Evolutionary conservation across 2,329 filamentous ascomycete genomes (phyloP).

Genomic region (Fusarium sp.): DNA sequence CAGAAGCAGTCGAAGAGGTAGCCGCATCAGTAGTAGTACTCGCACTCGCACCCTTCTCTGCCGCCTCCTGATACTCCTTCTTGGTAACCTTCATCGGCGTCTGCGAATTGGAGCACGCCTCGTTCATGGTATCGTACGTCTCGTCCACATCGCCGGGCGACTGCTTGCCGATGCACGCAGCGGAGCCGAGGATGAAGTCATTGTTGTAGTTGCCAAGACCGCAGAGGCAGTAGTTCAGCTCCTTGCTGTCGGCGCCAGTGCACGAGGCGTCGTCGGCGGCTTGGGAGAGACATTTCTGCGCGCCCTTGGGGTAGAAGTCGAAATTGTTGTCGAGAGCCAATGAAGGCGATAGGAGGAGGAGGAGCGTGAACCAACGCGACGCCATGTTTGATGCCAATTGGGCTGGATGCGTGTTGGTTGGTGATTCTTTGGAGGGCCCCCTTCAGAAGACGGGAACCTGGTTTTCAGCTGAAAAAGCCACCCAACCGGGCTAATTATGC

Average conservation of each 20-base stretch:
- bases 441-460: not conserved
- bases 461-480: conserved; percentile 32
- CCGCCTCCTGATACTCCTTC: conserved; percentile 52
- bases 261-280: conserved; percentile 55
- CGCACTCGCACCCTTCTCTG: conserved; percentile 8
- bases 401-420: not conserved
- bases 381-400: conserved; percentile 38
- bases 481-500: conserved; percentile 5
- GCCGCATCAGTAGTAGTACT: not conserved
- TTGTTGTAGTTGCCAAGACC: conserved; percentile 52
- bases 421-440: not conserved
- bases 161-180: conserved; percentile 56
- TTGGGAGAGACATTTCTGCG: conserved; percentile 55
- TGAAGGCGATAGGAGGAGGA: conserved; percentile 40
- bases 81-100: conserved; percentile 57
- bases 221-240: conserved; percentile 63
- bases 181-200: conserved; percentile 60
- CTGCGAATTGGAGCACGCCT: conserved; percentile 56
- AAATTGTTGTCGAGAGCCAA: conserved; percentile 47
- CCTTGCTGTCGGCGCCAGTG: conserved; percentile 49
- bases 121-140: conserved; percentile 57
- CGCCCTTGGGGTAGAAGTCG: conserved; percentile 46
- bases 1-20: conserved; percentile 3
- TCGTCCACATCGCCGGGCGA: conserved; percentile 50
- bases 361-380: conserved; percentile 46